A percentile compares a stretch with the other conserved stretches of the same genome.
These are phyloP conservation scores for Bidens hawaiensis DNA, from an alignment of 140 eudicot genomes.

Conservation along the genomic window DNA sequence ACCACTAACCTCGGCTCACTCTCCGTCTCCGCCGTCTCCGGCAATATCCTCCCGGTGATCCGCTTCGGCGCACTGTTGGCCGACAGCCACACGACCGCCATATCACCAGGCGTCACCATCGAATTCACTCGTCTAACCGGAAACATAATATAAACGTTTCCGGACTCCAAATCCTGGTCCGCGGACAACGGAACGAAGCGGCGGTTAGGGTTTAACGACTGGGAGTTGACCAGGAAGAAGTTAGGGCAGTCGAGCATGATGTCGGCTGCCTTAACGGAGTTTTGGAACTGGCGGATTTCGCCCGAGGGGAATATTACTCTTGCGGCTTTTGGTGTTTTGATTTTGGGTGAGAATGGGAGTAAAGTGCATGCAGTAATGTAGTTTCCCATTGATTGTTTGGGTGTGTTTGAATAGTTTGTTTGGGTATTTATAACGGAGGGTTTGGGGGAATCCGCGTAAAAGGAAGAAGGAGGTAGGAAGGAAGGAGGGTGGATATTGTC, in stretches of 20 bases:
- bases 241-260: constrained; percentile 31
- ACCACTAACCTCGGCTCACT: constrained; percentile 19
- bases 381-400: constrained; percentile 49
- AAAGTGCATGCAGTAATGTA: constrained; percentile 45
- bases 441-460: constrained; percentile 27
- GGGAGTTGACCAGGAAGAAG: constrained; percentile 29
- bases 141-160: constrained; percentile 48
- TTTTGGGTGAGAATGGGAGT: background rate
- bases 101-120: constrained; percentile 46
- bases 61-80: constrained; percentile 41
- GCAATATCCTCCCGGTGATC: constrained; percentile 25
- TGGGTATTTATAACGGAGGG: constrained; percentile 18
- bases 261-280: constrained; percentile 35
- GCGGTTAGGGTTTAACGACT: constrained; percentile 41
- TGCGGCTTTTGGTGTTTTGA: constrained; percentile 17
- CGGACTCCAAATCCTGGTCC: constrained; percentile 55
- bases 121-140: constrained; percentile 54
- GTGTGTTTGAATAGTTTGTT: background rate
- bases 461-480: constrained; percentile 14
- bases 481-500: too few relatives aligned
- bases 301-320: constrained; percentile 34
- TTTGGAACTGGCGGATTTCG: constrained; percentile 29
- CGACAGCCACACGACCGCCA: constrained; percentile 52
- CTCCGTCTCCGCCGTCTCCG: background rate
- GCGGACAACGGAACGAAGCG: constrained; percentile 53